phyloP scores from a whole-genome alignment of 1,284 basidiomycete genomes.

The Ustanciosporium gigantosporum region DNA sequence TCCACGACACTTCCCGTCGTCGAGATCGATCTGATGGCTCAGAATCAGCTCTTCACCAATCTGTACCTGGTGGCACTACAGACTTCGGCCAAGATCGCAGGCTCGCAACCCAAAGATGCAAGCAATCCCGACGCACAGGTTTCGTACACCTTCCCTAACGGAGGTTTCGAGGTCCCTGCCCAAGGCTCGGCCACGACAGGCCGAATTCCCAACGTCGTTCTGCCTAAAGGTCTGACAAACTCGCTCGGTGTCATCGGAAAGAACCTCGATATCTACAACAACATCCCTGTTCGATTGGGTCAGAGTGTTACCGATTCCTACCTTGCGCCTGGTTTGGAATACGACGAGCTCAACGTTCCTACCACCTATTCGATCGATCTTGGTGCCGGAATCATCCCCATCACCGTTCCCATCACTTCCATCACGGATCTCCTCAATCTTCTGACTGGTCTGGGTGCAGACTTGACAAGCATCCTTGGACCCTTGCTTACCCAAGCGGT shows the following conservation, averaged over 20 bases:
- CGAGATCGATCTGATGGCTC: slow-evolving; percentile 26
- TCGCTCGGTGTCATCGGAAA: slow-evolving; percentile 37
- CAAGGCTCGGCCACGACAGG: slow-evolving; percentile 13
- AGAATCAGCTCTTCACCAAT: slow-evolving; percentile 29
- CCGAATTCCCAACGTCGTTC: slow-evolving; percentile 31
- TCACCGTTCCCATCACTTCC: slow-evolving; percentile 4
- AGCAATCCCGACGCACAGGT: slow-evolving; percentile 21
- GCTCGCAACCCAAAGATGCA: slow-evolving; percentile 12
- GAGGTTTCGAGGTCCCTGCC: slow-evolving; percentile 3
- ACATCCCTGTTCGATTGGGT: slow-evolving; percentile 23
- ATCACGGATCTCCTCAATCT: slow-evolving; percentile 6
- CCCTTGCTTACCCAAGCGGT: slow-evolving; percentile 1
- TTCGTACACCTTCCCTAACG: slow-evolving; percentile 35
- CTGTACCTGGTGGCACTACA: slow-evolving; percentile 31
- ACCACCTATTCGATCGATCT: slow-evolving; percentile 28
- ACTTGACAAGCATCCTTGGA: slow-evolving; percentile 2
- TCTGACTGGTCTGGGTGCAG: not conserved
- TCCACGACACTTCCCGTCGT: slow-evolving; percentile 5
- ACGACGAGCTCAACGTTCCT: slow-evolving; percentile 38
- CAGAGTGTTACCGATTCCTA: slow-evolving; percentile 36
- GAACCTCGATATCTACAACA: slow-evolving; percentile 42
- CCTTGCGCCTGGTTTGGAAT: slow-evolving; percentile 26
- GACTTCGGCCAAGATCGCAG: slow-evolving; percentile 19
- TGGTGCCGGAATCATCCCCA: slow-evolving; percentile 5
- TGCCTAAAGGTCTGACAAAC: slow-evolving; percentile 36